Evolutionary conservation across 805 yeast species (phyloP), one percentile per base, ranked within the genome.

Genomic region (Candida odintsovae): DNA sequence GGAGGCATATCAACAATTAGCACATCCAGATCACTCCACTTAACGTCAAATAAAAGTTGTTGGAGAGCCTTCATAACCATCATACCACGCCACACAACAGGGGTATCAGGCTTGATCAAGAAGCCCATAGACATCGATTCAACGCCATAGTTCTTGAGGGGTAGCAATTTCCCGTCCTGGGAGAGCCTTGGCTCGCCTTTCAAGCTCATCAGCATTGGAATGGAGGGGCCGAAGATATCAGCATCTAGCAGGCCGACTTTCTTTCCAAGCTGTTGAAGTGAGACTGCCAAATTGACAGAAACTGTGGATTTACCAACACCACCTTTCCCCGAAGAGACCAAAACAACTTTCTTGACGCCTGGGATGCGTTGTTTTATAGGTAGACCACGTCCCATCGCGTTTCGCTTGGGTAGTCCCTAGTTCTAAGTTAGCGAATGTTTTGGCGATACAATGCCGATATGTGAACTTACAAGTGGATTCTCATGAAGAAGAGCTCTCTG

Each of bases 101-200:
- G 83, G 26, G 80, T 78, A 41, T 76, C 81, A 9, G 83, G 83
- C 2, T 74, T 64, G 2, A 87, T 76, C 53, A 88, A 67, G 56
- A 82, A 87, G 0, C 96, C 96, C 95, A 88, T 88, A 0, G 95
- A 86, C 96, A 88, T 88, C 7, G 90, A 77, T 53, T 84, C 82
- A 3, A 88, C 60, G 0, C 96, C 96, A 52, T 82, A 86, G 59
- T 86, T 87, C 11, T 71, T 62, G 54, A 86, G 63, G 0, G 96
- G 96, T 0, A 82, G 58, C 3, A 87, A 66, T 53, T 75, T 74
- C 0, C 89, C 87, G 2, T 59, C 59, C 0, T 54, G 49, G 0
- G 78, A 65, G 12, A 83, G 58, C 23, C 84, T 58, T 1, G 95
- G 94, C 54, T 84, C 92, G 0, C 90, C 90, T 2, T 67, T 53